Evolutionary conservation across 2,329 filamentous ascomycete species (phyloP), one percentile per base, ranked within the genome.

Genomic region (Harringtonia lauricola): DNA sequence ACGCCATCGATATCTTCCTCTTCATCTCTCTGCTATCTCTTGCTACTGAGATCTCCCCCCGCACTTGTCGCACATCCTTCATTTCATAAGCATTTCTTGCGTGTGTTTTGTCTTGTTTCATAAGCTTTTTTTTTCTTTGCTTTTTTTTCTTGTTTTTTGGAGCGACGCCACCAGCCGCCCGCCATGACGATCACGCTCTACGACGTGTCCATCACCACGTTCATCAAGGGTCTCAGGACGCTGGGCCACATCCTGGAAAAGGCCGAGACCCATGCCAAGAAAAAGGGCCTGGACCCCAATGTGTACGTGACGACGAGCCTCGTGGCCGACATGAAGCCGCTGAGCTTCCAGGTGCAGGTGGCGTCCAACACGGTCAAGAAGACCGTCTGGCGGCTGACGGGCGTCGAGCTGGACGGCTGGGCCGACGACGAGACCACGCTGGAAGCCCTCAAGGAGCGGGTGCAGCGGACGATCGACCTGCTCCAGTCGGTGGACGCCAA

Each of bases 341-440:
- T 66, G 18, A 48, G 41, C 30, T 61, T 61, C 52, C 62, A 66
- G 45, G 51, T 65, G 14, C 54, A 58, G 41, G 50, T 53, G 26
- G 55, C 53, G 8, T 56, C 56, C 42, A 56, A 57, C 49, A 55
- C 52, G 1, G 51, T 51, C 49, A 57, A 56, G 49, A 54, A 55
- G 41, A 45, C 49, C 33, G 34, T 64, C 29, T 49, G 51, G 48
- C 52, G 54, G 31, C 39, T 63, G 24, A 53, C 53, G 2, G 55
- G 56, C 37, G 37, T 41, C 18, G 43, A 52, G 3, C 21, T 50
- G 14, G 53, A 51, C 30, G 49, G 39, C 14, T 57, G 50, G 50
- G 48, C 51, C 26, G 55, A 58, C 47, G 47, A 58, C 36, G 57
- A 62, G 51, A 57, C 51, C 44, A 64, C 59, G 2, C 39, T 65